A percentile compares a stretch with the other conserved stretches of the same genome.
phyloP scores from a whole-genome alignment of 106 monocot genomes.

The Narthecium ossifragum region DNA sequence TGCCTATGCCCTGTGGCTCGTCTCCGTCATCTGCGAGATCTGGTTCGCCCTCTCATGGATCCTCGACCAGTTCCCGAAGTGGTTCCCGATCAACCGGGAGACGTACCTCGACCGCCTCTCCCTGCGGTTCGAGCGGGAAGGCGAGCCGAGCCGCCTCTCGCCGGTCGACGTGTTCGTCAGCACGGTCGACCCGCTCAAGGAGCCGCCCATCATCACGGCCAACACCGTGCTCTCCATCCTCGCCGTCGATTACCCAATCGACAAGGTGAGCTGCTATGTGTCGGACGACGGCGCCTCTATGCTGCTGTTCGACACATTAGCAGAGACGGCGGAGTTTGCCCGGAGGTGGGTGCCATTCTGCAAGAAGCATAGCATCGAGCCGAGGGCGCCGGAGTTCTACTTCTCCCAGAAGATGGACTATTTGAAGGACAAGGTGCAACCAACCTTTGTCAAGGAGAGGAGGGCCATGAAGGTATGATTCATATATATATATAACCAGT shows the following conservation, averaged over 20 bases:
- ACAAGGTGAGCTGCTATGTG: slow-evolving; percentile 84
- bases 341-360: slow-evolving; percentile 92
- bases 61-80: slow-evolving; percentile 96
- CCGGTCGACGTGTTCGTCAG: slow-evolving; percentile 92
- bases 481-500: neutral
- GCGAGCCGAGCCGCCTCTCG: slow-evolving; percentile 46
- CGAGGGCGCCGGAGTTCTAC: slow-evolving; percentile 87
- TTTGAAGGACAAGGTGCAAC: slow-evolving; percentile 92
- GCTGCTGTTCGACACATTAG: slow-evolving; percentile 76
- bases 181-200: slow-evolving; percentile 89
- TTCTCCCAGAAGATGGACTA: slow-evolving; percentile 97
- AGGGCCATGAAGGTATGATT: slow-evolving; percentile 87
- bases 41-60: slow-evolving; percentile 99
- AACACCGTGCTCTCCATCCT: slow-evolving; percentile 94
- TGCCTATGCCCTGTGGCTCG: slow-evolving; percentile 88
- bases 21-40: slow-evolving; percentile 87
- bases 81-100: slow-evolving; percentile 76
- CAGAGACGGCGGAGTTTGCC: slow-evolving; percentile 92
- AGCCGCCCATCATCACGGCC: slow-evolving; percentile 93
- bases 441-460: slow-evolving; percentile 85
- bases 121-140: slow-evolving; percentile 64
- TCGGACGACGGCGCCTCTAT: slow-evolving; percentile 95
- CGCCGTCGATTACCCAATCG: slow-evolving; percentile 83
- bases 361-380: slow-evolving; percentile 76
- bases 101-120: slow-evolving; percentile 93